phyloP scores from a whole-genome alignment of 2,329 filamentous ascomycete species.

The Hortaea sp. region DNA sequence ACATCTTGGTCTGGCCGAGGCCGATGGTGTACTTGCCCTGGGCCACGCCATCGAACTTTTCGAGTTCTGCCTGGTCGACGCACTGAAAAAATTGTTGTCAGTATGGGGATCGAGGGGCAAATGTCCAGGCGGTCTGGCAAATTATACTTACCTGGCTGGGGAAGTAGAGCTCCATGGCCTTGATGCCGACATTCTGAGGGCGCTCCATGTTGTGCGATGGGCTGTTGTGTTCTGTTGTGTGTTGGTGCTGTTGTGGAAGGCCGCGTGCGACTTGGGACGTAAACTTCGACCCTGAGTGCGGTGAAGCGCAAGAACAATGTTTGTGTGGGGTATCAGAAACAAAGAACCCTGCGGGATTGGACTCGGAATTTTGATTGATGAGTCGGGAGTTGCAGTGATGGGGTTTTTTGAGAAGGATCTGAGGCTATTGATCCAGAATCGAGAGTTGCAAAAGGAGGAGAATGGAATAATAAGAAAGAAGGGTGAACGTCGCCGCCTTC shows the following conservation, averaged over 20 bases:
- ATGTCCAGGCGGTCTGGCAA: conserved; percentile 22
- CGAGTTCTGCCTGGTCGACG: conserved; percentile 43
- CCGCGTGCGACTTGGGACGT: conserved; percentile 19
- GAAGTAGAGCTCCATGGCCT: conserved; percentile 46
- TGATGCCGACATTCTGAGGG: conserved; percentile 44
- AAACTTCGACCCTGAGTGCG: conserved; percentile 23
- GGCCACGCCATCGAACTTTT: conserved; percentile 45
- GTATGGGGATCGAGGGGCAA: neutral
- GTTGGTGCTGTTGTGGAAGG: neutral
- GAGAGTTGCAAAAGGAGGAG: neutral
- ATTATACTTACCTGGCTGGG: conserved; percentile 38
- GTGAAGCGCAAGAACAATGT: conserved; percentile 1
- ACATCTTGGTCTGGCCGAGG: conserved; percentile 46
- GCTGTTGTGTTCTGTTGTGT: neutral
- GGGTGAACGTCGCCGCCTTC: too few relatives aligned
- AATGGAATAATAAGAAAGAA: too few relatives aligned
- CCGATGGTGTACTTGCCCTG: conserved; percentile 45
- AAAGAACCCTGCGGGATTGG: neutral
- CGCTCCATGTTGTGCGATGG: conserved; percentile 27
- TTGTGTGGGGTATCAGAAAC: conserved; percentile 2
- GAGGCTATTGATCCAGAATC: neutral
- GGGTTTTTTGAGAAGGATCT: neutral
- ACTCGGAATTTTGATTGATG: neutral
- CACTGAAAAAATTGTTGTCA: conserved; percentile 29
- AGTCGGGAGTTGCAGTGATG: neutral